These are phyloP conservation scores for Nakazawaea wickerhamii DNA, from an alignment of 805 yeast species.

Conservation along the genomic window DNA sequence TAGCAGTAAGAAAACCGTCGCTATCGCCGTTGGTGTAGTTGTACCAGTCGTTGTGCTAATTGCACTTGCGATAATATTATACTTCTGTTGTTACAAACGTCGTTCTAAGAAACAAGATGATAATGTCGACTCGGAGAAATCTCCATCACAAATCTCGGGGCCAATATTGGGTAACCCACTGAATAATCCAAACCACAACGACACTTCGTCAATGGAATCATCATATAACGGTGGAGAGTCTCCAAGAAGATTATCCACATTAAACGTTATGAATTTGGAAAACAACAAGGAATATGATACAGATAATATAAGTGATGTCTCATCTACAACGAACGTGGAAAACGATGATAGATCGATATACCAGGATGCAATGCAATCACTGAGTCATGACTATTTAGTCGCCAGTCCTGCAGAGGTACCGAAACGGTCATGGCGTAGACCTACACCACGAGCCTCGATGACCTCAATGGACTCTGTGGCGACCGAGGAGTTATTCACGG, in stretches of 20 bases:
- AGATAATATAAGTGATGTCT: constrained; percentile 29
- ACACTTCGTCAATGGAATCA: constrained; percentile 14
- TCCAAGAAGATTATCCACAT: constrained; percentile 38
- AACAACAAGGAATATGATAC: constrained; percentile 28
- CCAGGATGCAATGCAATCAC: constrained; percentile 33
- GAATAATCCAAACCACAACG: constrained; percentile 15
- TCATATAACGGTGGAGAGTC: constrained; percentile 11
- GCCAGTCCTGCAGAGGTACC: constrained; percentile 16
- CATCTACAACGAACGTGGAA: constrained; percentile 52
- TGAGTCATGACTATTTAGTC: constrained; percentile 35
- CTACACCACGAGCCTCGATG: constrained; percentile 54
- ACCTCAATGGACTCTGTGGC: constrained; percentile 79
- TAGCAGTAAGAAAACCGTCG: constrained; percentile 49
- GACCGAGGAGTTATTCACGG: constrained; percentile 76
- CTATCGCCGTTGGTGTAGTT: constrained; percentile 87
- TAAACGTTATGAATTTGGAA: constrained; percentile 49
- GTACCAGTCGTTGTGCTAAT: constrained; percentile 57
- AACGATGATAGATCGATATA: constrained; percentile 28
- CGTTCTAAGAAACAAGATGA: constrained; percentile 31
- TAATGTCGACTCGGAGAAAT: constrained; percentile 23
- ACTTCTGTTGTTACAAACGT: constrained; percentile 53
- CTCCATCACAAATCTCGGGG: constrained; percentile 29
- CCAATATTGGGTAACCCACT: constrained; percentile 32
- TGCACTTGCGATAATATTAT: constrained; percentile 40
- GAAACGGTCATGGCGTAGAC: constrained; percentile 55